These are phyloP conservation scores for Amanita pallidorosea DNA, from an alignment of 768 basidiomycete genomes.

Conservation along the genomic window DNA sequence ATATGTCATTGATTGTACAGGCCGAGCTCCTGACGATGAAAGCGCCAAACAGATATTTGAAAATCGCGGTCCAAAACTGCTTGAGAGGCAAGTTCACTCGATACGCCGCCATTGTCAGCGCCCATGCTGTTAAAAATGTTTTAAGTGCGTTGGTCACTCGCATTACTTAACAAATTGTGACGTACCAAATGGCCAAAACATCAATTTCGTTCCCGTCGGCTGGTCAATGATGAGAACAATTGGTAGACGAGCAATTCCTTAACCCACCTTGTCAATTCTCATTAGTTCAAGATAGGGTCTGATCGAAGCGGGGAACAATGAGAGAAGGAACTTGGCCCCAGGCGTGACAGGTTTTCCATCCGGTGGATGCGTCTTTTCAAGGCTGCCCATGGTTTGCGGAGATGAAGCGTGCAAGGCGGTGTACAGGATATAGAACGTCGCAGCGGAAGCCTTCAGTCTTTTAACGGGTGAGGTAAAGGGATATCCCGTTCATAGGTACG, in stretches of 20 bases:
- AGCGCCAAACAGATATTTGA: conserved; percentile 26
- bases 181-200: conserved; percentile 46
- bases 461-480: too few relatives aligned
- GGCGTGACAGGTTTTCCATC: conserved; percentile 9
- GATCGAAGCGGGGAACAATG: conserved; percentile 11
- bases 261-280: conserved; percentile 32
- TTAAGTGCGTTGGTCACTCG: neutral
- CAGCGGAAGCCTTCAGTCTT: too few relatives aligned
- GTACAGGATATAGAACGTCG: too few relatives aligned
- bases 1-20: conserved; percentile 47
- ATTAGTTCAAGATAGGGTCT: conserved; percentile 39
- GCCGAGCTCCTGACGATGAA: conserved; percentile 37
- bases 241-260: neutral
- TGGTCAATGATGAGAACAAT: conserved; percentile 9
- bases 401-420: too few relatives aligned
- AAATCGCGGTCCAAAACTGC: conserved; percentile 19
- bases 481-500: too few relatives aligned
- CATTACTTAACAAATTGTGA: neutral
- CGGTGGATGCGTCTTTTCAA: conserved; percentile 12
- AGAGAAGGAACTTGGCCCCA: conserved; percentile 21
- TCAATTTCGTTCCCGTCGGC: conserved; percentile 39
- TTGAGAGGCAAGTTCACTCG: conserved; percentile 18
- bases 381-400: neutral
- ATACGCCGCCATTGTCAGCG: conserved; percentile 39
- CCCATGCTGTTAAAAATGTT: conserved; percentile 25